Evolutionary conservation across 2,329 filamentous ascomycete genomes (phyloP).

Genomic region (Raffaelea albimanens): DNA sequence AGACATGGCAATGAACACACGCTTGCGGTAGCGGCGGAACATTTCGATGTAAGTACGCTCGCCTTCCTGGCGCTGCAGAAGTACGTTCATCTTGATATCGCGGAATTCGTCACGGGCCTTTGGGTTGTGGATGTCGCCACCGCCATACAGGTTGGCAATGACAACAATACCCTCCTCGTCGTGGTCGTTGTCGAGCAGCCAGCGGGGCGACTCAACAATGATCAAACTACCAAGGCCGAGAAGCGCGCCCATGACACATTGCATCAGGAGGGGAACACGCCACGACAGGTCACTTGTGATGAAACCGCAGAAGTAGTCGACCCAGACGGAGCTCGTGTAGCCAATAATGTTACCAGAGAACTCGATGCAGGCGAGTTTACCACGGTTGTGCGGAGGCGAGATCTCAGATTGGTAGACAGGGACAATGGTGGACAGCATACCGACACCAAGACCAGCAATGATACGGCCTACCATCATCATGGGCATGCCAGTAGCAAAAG

Average conservation of each 20-base stretch:
- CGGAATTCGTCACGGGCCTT: conserved; percentile 94
- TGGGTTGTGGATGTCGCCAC: conserved; percentile 85
- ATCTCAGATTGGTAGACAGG: conserved; percentile 93
- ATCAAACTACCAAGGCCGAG: conserved; percentile 79
- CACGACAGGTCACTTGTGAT: conserved; percentile 81
- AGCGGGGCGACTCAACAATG: conserved; percentile 94
- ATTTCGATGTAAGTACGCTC: conserved; percentile 87
- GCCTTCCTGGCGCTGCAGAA: conserved; percentile 87
- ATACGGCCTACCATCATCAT: conserved; percentile 86
- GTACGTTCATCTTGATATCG: conserved; percentile 97
- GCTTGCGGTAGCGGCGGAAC: conserved; percentile 85
- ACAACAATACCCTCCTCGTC: conserved; percentile 98
- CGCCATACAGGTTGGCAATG: conserved; percentile 93
- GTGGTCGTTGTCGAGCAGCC: conserved; percentile 94
- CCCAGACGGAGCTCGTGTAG: conserved; percentile 95
- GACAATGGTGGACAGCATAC: conserved; percentile 83
- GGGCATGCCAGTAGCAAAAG: conserved; percentile 69
- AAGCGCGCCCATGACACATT: conserved; percentile 87
- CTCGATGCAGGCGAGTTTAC: conserved; percentile 93
- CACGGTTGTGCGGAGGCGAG: conserved; percentile 90
- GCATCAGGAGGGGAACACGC: conserved; percentile 82
- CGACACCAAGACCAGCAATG: conserved; percentile 76
- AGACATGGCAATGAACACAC: conserved; percentile 98
- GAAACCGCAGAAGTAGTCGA: conserved; percentile 92
- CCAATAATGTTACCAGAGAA: conserved; percentile 96